Evolutionary conservation across 768 basidiomycete genomes (phyloP), one percentile per base, ranked within the genome.

Genomic region (Neoboletus magnificus): DNA sequence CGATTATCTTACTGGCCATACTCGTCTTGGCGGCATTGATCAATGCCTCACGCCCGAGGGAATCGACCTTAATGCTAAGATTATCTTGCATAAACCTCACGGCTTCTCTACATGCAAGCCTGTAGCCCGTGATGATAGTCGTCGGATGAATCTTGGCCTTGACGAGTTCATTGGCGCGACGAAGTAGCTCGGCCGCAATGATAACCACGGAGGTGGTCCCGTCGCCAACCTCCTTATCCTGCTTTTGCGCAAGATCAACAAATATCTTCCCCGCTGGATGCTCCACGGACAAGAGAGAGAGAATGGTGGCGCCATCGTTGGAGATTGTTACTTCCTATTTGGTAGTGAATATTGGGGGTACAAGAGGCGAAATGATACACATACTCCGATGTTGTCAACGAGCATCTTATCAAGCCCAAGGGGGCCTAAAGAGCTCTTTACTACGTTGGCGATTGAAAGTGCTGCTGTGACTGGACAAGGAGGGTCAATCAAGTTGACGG

Each of bases 201-300:
- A 99, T 91, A 46, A 99, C 97, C 41, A 99, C 97, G 23, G 94
- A 98, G 3, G 97, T 99, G 9, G 97, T 99, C 15, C 97, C 97
- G 76, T 99, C 97, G 36, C 97, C 97, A 11, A 99, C 97, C 74
- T 99, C 97, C 71, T 95, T 97, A 73, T 99, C 97, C 74, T 98
- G 95, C 67, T 98, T 98, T 74, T 98, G 95, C 2, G 97, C 94
- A 43, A 99, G 89, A 73, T 98, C 94, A 45, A 98, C 95, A 61
- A 99, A 93, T 59, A 99, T 94, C 60, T 92, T 88, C 22, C 94
- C 97, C 5, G 97, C 97, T 27, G 97, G 97, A 68, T 98, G 93
- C 66, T 97, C 93, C 43, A 99, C 95, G 16, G 93, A 86, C 39
- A 98, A 79, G 20, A 98, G 80, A 23, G 91, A 87, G 37, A 99